These are phyloP conservation scores for Phanerodontia chrysosporium DNA, from an alignment of 768 basidiomycete species.

Conservation along the genomic window DNA sequence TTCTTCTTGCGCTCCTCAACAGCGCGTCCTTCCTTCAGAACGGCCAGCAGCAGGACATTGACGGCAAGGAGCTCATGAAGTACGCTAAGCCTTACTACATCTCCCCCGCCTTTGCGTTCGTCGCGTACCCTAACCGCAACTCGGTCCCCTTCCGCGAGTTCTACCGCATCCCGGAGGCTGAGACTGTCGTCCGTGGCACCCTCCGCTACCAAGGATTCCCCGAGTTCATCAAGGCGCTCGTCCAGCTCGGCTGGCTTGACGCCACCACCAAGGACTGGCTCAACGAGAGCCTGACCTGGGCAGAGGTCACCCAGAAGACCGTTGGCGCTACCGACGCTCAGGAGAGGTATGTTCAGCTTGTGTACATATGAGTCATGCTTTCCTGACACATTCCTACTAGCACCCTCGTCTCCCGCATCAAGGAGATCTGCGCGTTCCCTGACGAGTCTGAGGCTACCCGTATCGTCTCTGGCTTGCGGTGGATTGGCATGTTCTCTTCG, in stretches of 20 bases:
- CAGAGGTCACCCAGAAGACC: slow-evolving; percentile 73
- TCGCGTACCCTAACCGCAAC: slow-evolving; percentile 96
- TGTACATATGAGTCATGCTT: too few relatives aligned
- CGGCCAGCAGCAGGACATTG: slow-evolving; percentile 60
- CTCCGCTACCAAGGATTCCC: slow-evolving; percentile 97
- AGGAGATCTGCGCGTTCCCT: slow-evolving; percentile 70
- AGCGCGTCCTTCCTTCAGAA: slow-evolving; percentile 73
- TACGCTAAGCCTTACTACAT: slow-evolving; percentile 93
- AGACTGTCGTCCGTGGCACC: slow-evolving; percentile 90
- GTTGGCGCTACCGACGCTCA: slow-evolving; percentile 60
- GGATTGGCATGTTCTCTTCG: slow-evolving; percentile 89
- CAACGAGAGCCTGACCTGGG: slow-evolving; percentile 72
- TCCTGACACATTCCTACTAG: slow-evolving; percentile 31
- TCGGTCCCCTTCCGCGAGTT: slow-evolving; percentile 86
- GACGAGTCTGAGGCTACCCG: slow-evolving; percentile 63
- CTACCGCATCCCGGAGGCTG: slow-evolving; percentile 91
- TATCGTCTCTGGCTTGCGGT: slow-evolving; percentile 85
- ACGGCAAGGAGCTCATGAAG: slow-evolving; percentile 83
- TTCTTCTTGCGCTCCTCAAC: slow-evolving; percentile 92
- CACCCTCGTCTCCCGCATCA: slow-evolving; percentile 68
- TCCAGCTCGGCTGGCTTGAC: slow-evolving; percentile 84
- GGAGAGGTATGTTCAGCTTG: slow-evolving; percentile 49
- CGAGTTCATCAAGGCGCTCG: slow-evolving; percentile 84
- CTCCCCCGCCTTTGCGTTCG: slow-evolving; percentile 92
- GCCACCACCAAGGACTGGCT: slow-evolving; percentile 76